Evolutionary conservation across 2,329 filamentous ascomycete genomes (phyloP), one percentile per base, ranked within the genome.

Genomic region (Botryotinia calthae): DNA sequence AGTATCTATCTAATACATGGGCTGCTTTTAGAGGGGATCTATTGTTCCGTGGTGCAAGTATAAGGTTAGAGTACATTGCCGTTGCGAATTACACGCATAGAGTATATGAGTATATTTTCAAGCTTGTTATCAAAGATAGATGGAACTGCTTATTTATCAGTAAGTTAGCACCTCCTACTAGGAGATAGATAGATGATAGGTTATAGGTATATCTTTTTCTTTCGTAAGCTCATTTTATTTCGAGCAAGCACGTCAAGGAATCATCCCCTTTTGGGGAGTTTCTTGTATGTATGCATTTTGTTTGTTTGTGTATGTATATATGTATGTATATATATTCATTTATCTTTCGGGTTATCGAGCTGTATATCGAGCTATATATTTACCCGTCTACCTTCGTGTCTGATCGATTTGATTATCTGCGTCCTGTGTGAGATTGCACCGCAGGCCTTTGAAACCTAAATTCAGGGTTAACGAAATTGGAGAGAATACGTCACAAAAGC

Each of bases 11-110:
- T 42, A 10, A 42, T 8, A 31, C 12, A 6, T 46, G 1, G 42
- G 25, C 34, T 64, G 46, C 46, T 46, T 46, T 64, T 64, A 64
- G 62, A 64, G 62, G 31, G 42, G n/a, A 64, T 46, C 62, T n/a
- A 64, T 64, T 46, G n/a, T 25, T 54, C 48, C 25, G 51, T 16
- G 51, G 25, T 25, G 37, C 5, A n/a, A n/a, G 25, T n/a, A 25
- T 25, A 51, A n/a, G 48, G 37, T 37, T 37, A 37, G 8, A 37
- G 37, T 9, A 8, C 8, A 37, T 37, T 37, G 37, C n/a, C n/a
- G 37, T n/a, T 34, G 58, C 31, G n/a, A n/a, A 28, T 58, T 22
- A 22, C 22, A 48, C 46, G 46, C 46, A 48, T 20, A 48, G 22
- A 25, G 46, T 9, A 9, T 9, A 10, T 46, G 22, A 25, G 46